phyloP scores from a whole-genome alignment of 208 protist species.

The Crithidia bombi region DNA sequence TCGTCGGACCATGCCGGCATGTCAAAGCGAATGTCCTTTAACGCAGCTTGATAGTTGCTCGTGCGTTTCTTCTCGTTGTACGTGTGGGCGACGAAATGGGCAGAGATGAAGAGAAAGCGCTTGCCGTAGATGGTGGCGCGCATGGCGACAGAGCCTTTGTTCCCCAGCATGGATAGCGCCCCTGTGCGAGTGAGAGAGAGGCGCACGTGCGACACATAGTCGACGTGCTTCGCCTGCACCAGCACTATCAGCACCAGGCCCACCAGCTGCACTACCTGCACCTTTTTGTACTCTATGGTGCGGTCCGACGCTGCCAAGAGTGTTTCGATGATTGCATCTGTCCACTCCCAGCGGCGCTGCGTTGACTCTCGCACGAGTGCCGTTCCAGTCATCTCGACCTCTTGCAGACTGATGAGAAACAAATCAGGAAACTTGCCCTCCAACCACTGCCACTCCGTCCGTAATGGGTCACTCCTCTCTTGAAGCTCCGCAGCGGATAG shows the following conservation, averaged over 20 bases:
- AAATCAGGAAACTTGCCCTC: slow-evolving; percentile 72
- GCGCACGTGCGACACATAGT: slow-evolving; percentile 74
- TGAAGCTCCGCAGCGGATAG: background rate
- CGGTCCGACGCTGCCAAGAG: slow-evolving; percentile 48
- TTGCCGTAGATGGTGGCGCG: slow-evolving; percentile 88
- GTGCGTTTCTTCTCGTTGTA: slow-evolving; percentile 75
- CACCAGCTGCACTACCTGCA: slow-evolving; percentile 80
- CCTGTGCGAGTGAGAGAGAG: slow-evolving; percentile 79
- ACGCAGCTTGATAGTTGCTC: slow-evolving; percentile 73
- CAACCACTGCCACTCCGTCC: slow-evolving; percentile 23
- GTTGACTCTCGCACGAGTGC: slow-evolving; percentile 81
- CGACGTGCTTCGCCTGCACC: slow-evolving; percentile 50
- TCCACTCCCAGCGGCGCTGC: slow-evolving; percentile 59
- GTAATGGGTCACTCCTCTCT: slow-evolving; percentile 10
- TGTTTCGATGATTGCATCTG: slow-evolving; percentile 62
- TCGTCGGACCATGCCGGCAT: slow-evolving; percentile 65
- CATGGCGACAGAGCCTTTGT: slow-evolving; percentile 91
- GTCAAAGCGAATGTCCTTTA: slow-evolving; percentile 73
- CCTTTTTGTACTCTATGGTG: slow-evolving; percentile 55
- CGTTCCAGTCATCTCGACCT: slow-evolving; percentile 83
- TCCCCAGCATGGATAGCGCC: slow-evolving; percentile 78
- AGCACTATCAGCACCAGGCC: slow-evolving; percentile 80
- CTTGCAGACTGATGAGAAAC: slow-evolving; percentile 80
- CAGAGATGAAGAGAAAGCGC: slow-evolving; percentile 88
- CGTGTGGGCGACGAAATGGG: slow-evolving; percentile 93